Evolutionary conservation across 2,329 filamentous ascomycete genomes (phyloP).

Genomic region (Xylariaceae sp.): DNA sequence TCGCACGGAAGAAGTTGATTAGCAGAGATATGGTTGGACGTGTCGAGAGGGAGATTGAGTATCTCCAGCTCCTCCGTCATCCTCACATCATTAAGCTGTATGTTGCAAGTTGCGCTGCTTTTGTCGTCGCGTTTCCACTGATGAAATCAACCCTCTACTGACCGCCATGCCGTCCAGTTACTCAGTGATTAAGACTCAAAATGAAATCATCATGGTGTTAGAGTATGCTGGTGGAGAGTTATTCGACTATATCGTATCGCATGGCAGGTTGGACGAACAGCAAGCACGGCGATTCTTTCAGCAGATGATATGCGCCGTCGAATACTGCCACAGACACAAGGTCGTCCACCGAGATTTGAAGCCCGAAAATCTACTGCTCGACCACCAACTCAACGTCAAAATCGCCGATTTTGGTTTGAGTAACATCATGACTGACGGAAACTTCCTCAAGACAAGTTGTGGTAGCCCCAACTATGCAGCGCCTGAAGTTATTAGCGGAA

Average conservation of each 20-base stretch:
- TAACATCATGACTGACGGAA: slow-evolving; percentile 99
- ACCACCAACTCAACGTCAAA: slow-evolving; percentile 95
- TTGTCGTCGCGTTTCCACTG: not conserved
- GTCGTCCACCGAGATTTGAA: slow-evolving; percentile 98
- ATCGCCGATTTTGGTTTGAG: slow-evolving; percentile 98
- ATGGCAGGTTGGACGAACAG: slow-evolving; percentile 84
- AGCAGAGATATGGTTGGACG: slow-evolving; percentile 96
- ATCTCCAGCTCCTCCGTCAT: slow-evolving; percentile 89
- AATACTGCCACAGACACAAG: slow-evolving; percentile 98
- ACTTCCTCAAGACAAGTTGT: slow-evolving; percentile 97
- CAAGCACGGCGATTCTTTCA: slow-evolving; percentile 98
- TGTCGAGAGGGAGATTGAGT: slow-evolving; percentile 97
- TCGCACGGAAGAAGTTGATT: slow-evolving; percentile 90
- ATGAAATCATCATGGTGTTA: slow-evolving; percentile 98
- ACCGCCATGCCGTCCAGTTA: slow-evolving; percentile 50
- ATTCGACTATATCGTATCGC: slow-evolving; percentile 95
- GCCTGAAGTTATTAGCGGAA: slow-evolving; percentile 95
- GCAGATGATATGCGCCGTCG: slow-evolving; percentile 96
- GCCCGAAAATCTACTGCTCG: slow-evolving; percentile 91
- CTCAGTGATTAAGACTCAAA: slow-evolving; percentile 91
- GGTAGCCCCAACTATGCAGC: slow-evolving; percentile 98
- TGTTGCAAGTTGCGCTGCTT: slow-evolving; percentile 36
- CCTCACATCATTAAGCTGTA: slow-evolving; percentile 99
- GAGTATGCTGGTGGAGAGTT: slow-evolving; percentile 95
- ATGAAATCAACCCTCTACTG: slow-evolving; percentile 19